Evolutionary conservation across 495 filamentous ascomycete species (phyloP).

Genomic region (Penicillium paxilli): DNA sequence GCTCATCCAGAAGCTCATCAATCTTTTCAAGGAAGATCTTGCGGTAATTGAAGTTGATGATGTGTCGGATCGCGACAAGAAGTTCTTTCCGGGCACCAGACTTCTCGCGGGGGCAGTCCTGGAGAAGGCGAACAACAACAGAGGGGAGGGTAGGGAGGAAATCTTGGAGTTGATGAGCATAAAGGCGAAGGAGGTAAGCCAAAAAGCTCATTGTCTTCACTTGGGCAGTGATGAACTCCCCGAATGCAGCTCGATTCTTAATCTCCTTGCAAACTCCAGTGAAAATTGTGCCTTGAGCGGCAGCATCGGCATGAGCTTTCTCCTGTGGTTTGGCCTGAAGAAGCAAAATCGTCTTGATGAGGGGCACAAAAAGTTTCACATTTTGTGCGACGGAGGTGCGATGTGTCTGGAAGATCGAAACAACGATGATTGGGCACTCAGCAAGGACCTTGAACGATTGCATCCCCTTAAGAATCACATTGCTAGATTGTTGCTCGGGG

Average conservation of each 20-base stretch:
- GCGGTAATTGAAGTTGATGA: slow-evolving; percentile 98
- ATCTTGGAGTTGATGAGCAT: slow-evolving; percentile 82
- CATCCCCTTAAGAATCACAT: slow-evolving; percentile 86
- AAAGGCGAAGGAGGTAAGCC: slow-evolving; percentile 87
- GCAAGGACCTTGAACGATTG: slow-evolving; percentile 98
- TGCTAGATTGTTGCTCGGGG: slow-evolving; percentile 75
- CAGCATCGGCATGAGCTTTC: slow-evolving; percentile 83
- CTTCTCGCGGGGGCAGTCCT: slow-evolving; percentile 92
- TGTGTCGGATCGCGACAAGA: slow-evolving; percentile 93
- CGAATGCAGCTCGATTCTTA: slow-evolving; percentile 90
- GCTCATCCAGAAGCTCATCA: slow-evolving; percentile 90
- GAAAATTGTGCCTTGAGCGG: slow-evolving; percentile 72
- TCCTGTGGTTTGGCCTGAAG: slow-evolving; percentile 93
- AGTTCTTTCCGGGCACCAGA: slow-evolving; percentile 93
- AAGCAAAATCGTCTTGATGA: slow-evolving; percentile 87
- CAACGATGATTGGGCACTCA: slow-evolving; percentile 97
- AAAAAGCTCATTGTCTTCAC: slow-evolving; percentile 99
- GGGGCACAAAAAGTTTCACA: slow-evolving; percentile 88
- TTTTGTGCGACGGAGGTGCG: slow-evolving; percentile 74
- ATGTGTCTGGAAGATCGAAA: slow-evolving; percentile 96
- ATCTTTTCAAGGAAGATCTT: slow-evolving; percentile 95
- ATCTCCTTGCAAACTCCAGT: slow-evolving; percentile 93
- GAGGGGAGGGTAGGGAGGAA: slow-evolving; percentile 86
- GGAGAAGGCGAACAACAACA: slow-evolving; percentile 86
- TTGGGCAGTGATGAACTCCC: slow-evolving; percentile 95